These are phyloP conservation scores for Yarrowia keelungensis DNA, from an alignment of 805 yeast species.

Conservation along the genomic window DNA sequence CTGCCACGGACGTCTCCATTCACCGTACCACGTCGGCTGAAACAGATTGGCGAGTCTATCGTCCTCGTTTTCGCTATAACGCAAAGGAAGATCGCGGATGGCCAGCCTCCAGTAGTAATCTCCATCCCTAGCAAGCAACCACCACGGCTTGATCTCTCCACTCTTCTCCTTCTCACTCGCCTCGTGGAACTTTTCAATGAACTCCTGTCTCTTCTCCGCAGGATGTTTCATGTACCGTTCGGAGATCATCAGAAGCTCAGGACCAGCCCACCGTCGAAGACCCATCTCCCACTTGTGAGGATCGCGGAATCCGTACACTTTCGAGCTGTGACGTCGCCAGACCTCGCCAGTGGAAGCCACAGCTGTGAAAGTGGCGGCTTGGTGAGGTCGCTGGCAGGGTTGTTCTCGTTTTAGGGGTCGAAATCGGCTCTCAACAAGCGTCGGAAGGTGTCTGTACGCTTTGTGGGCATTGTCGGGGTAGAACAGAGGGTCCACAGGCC, in stretches of 20 bases:
- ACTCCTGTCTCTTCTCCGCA: too few relatives aligned
- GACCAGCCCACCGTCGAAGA: neutral
- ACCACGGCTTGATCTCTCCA: too few relatives aligned
- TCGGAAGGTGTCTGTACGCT: neutral
- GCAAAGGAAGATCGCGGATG: too few relatives aligned
- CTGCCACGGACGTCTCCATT: slow-evolving; percentile 7
- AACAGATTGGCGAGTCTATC: too few relatives aligned
- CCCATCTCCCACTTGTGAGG: neutral
- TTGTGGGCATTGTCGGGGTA: neutral
- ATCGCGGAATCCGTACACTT: neutral
- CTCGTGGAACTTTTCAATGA: too few relatives aligned
- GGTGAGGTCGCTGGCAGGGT: neutral
- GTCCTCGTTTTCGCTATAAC: too few relatives aligned
- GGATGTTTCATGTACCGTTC: too few relatives aligned
- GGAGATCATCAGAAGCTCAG: neutral
- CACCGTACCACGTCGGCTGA: neutral
- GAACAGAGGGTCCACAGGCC: slow-evolving; percentile 1
- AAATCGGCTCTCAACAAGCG: too few relatives aligned
- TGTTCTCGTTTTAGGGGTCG: too few relatives aligned
- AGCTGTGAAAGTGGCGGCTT: neutral
- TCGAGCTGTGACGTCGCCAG: neutral
- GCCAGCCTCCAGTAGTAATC: too few relatives aligned
- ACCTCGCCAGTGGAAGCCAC: neutral
- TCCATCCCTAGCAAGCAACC: too few relatives aligned
- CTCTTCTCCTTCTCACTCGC: too few relatives aligned